A percentile compares a stretch with the other conserved stretches of the same genome.
Conservation (phyloP, 148 eudicot species). For the Spergularia marina region DNA sequence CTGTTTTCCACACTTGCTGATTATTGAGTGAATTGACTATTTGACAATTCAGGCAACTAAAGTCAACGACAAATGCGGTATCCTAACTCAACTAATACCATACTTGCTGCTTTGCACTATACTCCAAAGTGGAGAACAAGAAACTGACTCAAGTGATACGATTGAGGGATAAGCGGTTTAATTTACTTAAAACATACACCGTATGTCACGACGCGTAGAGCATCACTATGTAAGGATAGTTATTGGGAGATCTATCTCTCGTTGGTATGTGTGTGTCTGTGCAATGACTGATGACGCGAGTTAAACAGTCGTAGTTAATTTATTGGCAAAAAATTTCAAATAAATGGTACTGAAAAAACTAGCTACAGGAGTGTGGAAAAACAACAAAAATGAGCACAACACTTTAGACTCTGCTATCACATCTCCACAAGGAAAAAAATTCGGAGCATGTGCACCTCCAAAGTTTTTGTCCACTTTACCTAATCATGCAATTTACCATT, state of each 20-base stretch:
- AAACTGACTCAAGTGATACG: too few relatives aligned
- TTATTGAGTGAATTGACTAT: constrained; percentile 22
- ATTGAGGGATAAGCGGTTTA: too few relatives aligned
- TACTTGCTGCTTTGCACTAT: constrained; percentile 14
- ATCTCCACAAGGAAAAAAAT: not conserved
- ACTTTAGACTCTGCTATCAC: constrained; percentile 18
- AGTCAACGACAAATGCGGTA: constrained; percentile 41
- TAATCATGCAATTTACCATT: constrained; percentile 5
- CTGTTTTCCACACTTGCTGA: not conserved
- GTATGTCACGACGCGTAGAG: too few relatives aligned
- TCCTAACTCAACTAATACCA: constrained; percentile 37
- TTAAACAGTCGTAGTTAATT: not conserved
- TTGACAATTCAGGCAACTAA: constrained; percentile 12
- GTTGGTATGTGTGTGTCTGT: too few relatives aligned
- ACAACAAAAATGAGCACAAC: not conserved
- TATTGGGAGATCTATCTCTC: too few relatives aligned
- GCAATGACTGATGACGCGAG: too few relatives aligned
- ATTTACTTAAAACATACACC: too few relatives aligned
- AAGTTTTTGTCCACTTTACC: constrained; percentile 9
- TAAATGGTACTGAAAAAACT: too few relatives aligned
- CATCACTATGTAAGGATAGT: too few relatives aligned
- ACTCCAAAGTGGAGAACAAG: too few relatives aligned
- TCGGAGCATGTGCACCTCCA: constrained; percentile 14
- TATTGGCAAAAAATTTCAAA: too few relatives aligned
- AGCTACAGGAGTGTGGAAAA: constrained; percentile 15